Evolutionary conservation across 352 stramenopile species (phyloP), one percentile per base, ranked within the genome.

Genomic region (Pythium vanterpoolii): DNA sequence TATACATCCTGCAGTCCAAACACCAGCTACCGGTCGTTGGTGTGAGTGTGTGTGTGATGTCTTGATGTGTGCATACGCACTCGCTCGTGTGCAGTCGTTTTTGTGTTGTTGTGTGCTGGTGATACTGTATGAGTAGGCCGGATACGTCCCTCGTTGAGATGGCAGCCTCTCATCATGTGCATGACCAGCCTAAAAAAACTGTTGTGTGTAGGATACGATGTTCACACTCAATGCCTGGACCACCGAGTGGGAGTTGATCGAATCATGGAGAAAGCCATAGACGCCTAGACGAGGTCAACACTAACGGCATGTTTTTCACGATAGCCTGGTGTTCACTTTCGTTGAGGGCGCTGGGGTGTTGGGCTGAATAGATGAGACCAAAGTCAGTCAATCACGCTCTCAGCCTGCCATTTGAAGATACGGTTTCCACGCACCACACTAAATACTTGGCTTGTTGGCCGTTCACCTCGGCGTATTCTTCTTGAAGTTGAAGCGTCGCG

Each of bases 401-500:
- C n/a, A n/a, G 30, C 4, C 11, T 16, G 19, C 18, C 33, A 45
- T 30, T 30, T n/a, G 4, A 21, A 7, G 18, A 24, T 5, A 28
- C 6, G 11, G 58, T 49, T 30, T 24, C 10, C 9, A 68, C 65
- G 42, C 45, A 72, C 65, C 66, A 73, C 56, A 69, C 66, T 67
- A 73, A 73, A 65, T 69, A 73, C 45, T 73, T 61, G 48, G 46
- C 57, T 60, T 67, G 57, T 14, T 62, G 43, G 9, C 54, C 54
- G 34, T 31, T 64, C 23, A 50, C n/a, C 57, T 73, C 66, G 31
- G 46, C 36, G 18, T 8, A 49, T 23, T 73, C 60, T 53, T 73
- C 42, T 18, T 66, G 23, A 19, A 73, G 66, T 14, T 23, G 54
- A 42, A 73, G 55, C 31, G 23, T 44, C 11, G 56, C 26, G 16